Evolutionary conservation across 176 grass and related monocot species (phyloP), one percentile per base, ranked within the genome.

Genomic region (Typha latifolia): DNA sequence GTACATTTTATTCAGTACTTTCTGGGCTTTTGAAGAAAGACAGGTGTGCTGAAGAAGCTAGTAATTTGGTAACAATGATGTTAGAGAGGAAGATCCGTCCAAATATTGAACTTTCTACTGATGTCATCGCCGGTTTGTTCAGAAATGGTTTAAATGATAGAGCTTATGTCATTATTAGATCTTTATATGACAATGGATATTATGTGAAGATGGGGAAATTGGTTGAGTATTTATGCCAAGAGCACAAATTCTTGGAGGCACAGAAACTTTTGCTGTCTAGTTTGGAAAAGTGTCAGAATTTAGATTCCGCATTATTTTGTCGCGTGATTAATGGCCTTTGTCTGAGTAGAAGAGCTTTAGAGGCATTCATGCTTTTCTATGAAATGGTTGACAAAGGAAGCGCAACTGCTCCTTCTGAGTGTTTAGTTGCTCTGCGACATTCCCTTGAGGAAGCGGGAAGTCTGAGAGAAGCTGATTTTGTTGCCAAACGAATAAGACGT

Each of bases 131-230:
- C 52, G 48, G 34, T n/a, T 73, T 96, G 48, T 86, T 96, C 61
- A 84, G 66, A 66, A 81, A 59, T 49, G 31, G 51, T 62, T 66
- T 74, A 11, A 79, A 69, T 62, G 74, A 88, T 12, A 79, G 47
- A 48, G 87, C 88, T 51, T 91, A 84, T 59, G 75, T 81, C 69
- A 66, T 84, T 63, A 29, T 83, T 16, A 77, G 62, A 15, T 71
- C 69, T 32, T 67, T 88, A 32, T 96, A 85, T 70, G 71, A 84
- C 50, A 67, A 84, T 61, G 92, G 92, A 20, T 91, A 88, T 69
- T 83, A 70, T 81, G 79, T 91, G 61, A 91, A 84, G 79, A 87
- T 91, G 85, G 92, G 88, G 68, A 86, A 84, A 13, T 5, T 91
- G 77, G 74, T 84, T 14, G 5, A 50, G 34, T 62, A 13, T 57